Conservation (phyloP, 2,329 filamentous ascomycete species). For the Ploettnerulaceae sp. region DNA sequence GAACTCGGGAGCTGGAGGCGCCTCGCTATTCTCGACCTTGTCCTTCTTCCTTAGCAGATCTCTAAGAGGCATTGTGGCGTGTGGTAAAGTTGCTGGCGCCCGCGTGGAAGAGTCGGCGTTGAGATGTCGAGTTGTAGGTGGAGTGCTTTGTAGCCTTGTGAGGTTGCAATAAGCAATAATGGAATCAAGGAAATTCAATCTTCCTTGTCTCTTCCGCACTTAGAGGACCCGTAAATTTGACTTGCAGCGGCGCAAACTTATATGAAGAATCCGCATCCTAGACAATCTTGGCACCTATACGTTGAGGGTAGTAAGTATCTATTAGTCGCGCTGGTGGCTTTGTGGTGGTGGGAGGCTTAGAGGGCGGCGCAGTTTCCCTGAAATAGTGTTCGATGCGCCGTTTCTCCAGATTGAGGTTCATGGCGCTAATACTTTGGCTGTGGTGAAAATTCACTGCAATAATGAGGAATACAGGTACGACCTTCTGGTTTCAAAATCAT, state of each 20-base stretch:
- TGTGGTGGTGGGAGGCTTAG: slow-evolving; percentile 23
- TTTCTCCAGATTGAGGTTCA: neutral
- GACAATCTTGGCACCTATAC: neutral
- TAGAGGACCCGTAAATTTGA: slow-evolving; percentile 22
- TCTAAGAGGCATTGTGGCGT: slow-evolving; percentile 50
- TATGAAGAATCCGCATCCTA: slow-evolving; percentile 3
- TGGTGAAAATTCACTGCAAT: neutral
- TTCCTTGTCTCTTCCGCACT: slow-evolving; percentile 8
- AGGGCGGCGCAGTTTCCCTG: slow-evolving; percentile 13
- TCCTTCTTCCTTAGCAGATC: slow-evolving; percentile 61
- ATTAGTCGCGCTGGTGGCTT: slow-evolving; percentile 21
- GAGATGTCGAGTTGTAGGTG: slow-evolving; percentile 3
- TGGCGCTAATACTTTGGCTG: slow-evolving; percentile 5
- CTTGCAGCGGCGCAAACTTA: slow-evolving; percentile 20
- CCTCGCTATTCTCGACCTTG: slow-evolving; percentile 37
- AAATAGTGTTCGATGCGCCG: slow-evolving; percentile 5
- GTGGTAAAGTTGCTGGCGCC: neutral
- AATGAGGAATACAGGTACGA: neutral
- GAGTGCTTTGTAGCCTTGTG: slow-evolving; percentile 12
- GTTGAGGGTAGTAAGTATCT: neutral
- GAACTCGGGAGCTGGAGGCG: slow-evolving; percentile 28
- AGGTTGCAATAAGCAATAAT: slow-evolving; percentile 4
- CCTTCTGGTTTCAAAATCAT: neutral
- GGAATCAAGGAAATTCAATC: slow-evolving; percentile 8
- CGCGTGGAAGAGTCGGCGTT: neutral